Percentiles rank a stretch among this genome's conserved stretches.
Evolutionary conservation across 495 filamentous ascomycete species (phyloP).

Genomic region (Aspergillus bridgeri): DNA sequence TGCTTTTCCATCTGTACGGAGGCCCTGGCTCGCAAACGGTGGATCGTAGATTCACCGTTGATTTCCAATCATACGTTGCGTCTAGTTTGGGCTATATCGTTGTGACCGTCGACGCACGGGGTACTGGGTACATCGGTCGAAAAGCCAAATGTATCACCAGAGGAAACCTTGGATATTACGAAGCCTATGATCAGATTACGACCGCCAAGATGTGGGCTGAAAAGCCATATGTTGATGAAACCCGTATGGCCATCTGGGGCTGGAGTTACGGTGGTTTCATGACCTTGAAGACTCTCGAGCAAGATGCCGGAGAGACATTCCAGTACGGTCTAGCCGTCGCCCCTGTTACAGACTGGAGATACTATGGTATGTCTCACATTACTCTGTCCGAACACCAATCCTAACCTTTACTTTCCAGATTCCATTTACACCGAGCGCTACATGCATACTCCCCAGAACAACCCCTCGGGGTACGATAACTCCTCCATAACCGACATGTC

Average conservation of each 20-base stretch:
- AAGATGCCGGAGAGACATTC: conserved; percentile 85
- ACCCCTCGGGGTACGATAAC: conserved; percentile 71
- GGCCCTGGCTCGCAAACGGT: conserved; percentile 89
- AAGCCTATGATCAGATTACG: conserved; percentile 87
- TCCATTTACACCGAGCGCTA: conserved; percentile 95
- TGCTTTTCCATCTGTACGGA: conserved; percentile 89
- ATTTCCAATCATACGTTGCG: conserved; percentile 89
- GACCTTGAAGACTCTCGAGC: conserved; percentile 93
- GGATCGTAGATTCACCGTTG: conserved; percentile 73
- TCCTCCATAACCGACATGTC: conserved; percentile 68
- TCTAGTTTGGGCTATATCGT: conserved; percentile 89
- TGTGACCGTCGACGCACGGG: conserved; percentile 89
- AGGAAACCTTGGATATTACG: conserved; percentile 78
- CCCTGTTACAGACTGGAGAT: conserved; percentile 95
- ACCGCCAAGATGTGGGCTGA: conserved; percentile 81
- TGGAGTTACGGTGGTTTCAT: conserved; percentile 98
- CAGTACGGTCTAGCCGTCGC: conserved; percentile 97
- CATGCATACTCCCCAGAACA: conserved; percentile 88
- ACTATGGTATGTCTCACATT: conserved; percentile 56
- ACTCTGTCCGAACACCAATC: background rate
- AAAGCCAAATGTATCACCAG: conserved; percentile 77
- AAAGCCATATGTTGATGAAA: conserved; percentile 79
- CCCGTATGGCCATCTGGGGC: conserved; percentile 90
- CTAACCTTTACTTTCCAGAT: conserved; percentile 43
- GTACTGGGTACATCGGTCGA: conserved; percentile 87